These are phyloP conservation scores for Pseudogymnoascus sp. DNA, from an alignment of 2,329 filamentous ascomycete species.

Conservation along the genomic window DNA sequence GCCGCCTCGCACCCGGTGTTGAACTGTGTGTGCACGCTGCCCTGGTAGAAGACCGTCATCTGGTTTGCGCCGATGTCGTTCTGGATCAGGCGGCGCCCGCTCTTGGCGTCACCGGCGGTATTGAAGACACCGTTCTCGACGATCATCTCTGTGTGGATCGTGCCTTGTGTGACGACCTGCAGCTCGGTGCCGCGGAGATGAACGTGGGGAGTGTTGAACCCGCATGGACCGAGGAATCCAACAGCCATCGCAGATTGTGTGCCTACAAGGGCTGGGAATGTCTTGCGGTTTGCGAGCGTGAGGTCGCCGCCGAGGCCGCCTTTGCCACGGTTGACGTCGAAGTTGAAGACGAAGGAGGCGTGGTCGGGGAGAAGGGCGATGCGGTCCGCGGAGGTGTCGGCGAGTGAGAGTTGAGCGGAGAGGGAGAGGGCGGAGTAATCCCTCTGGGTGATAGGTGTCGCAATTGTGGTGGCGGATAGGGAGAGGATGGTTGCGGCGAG, in stretches of 20 bases:
- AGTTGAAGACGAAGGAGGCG: constrained; percentile 42
- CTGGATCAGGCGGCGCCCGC: constrained; percentile 32
- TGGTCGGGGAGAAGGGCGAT: constrained; percentile 36
- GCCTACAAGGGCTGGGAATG: constrained; percentile 47
- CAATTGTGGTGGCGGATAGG: constrained; percentile 27
- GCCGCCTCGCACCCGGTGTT: constrained; percentile 46
- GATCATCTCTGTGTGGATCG: constrained; percentile 42
- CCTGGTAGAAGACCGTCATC: constrained; percentile 47
- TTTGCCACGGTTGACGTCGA: constrained; percentile 31
- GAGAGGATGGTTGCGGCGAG: constrained; percentile 33
- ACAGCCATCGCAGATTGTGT: constrained; percentile 43
- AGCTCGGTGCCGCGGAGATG: constrained; percentile 47
- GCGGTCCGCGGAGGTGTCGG: constrained; percentile 35
- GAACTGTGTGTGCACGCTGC: constrained; percentile 46
- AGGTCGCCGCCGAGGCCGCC: constrained; percentile 39
- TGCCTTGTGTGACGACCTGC: constrained; percentile 41
- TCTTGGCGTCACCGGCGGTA: constrained; percentile 24
- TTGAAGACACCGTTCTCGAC: constrained; percentile 41
- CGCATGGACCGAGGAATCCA: constrained; percentile 43
- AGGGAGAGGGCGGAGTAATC: constrained; percentile 9
- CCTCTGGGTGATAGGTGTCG: constrained; percentile 20
- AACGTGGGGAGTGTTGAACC: constrained; percentile 49
- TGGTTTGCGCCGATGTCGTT: constrained; percentile 36
- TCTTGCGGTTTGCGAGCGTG: constrained; percentile 45
- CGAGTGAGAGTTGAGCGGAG: constrained; percentile 20